A percentile compares a stretch with the other conserved stretches of the same genome.
phyloP scores from a whole-genome alignment of 2,329 filamentous ascomycete species.

The Botrytis byssoidea region DNA sequence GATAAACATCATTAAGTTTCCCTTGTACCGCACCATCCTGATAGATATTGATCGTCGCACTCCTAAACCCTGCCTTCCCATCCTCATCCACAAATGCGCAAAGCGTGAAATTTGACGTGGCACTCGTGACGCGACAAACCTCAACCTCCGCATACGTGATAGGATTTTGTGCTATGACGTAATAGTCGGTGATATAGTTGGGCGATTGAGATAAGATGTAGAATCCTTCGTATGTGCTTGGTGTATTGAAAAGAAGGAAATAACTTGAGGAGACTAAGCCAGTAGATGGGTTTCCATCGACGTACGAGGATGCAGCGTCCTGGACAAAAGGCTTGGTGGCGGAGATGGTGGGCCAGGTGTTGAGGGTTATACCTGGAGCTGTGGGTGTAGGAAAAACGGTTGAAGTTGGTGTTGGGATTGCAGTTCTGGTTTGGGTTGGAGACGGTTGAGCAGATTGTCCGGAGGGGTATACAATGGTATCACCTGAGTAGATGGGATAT shows the following conservation, averaged over 20 bases:
- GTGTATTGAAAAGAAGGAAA: neutral
- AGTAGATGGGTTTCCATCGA: conserved; percentile 3
- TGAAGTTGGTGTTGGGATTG: neutral
- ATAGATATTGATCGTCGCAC: neutral
- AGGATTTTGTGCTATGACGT: neutral
- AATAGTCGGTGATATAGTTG: neutral
- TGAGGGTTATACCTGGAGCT: neutral
- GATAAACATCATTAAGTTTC: neutral
- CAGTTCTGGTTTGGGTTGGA: neutral
- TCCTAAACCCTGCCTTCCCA: neutral
- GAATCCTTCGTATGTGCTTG: neutral
- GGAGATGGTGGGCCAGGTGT: neutral
- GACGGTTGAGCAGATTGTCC: neutral
- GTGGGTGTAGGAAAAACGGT: neutral
- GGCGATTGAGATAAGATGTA: conserved; percentile 2
- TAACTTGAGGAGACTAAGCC: neutral
- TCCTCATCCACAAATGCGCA: conserved; percentile 2
- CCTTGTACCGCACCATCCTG: neutral
- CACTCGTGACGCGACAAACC: neutral
- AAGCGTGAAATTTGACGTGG: conserved; percentile 7
- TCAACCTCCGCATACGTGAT: neutral
- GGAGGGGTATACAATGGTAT: conserved; percentile 1
- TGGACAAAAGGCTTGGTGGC: neutral
- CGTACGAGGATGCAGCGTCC: neutral
- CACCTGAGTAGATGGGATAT: conserved; percentile 5